Evolutionary conservation across 2,329 filamentous ascomycete genomes (phyloP).

Genomic region (Pseudogymnoascus sp.): DNA sequence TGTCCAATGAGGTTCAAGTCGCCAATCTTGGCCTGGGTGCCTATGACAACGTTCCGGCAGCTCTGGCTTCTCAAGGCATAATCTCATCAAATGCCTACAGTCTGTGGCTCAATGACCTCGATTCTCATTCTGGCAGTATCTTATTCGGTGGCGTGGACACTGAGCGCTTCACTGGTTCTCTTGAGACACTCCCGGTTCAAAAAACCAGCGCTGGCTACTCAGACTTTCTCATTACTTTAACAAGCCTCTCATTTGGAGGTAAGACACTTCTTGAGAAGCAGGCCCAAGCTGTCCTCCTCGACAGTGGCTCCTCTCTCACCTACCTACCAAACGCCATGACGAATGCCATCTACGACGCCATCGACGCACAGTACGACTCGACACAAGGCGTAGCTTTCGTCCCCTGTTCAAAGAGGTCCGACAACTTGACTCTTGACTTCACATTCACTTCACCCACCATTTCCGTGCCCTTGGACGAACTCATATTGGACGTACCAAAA

Average conservation of each 20-base stretch:
- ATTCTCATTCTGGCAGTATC: slow-evolving; percentile 55
- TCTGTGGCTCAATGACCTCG: slow-evolving; percentile 66
- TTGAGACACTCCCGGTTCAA: slow-evolving; percentile 61
- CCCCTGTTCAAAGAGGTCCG: slow-evolving; percentile 43
- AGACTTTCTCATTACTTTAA: slow-evolving; percentile 63
- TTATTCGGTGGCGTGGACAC: slow-evolving; percentile 69
- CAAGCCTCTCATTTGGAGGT: slow-evolving; percentile 41
- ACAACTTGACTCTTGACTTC: slow-evolving; percentile 40
- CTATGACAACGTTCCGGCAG: slow-evolving; percentile 62
- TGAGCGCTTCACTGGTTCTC: slow-evolving; percentile 50
- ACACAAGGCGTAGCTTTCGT: slow-evolving; percentile 50
- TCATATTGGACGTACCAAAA: slow-evolving; percentile 45
- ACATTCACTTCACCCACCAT: slow-evolving; percentile 47
- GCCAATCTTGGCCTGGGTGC: slow-evolving; percentile 42
- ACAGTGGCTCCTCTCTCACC: slow-evolving; percentile 59
- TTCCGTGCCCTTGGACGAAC: slow-evolving; percentile 47
- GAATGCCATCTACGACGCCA: slow-evolving; percentile 45
- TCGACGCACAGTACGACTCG: slow-evolving; percentile 51
- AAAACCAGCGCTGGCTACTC: slow-evolving; percentile 40
- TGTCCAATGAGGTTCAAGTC: slow-evolving; percentile 67
- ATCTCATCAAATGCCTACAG: slow-evolving; percentile 63
- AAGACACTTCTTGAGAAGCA: slow-evolving; percentile 37
- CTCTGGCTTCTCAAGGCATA: slow-evolving; percentile 49
- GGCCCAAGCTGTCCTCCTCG: slow-evolving; percentile 57
- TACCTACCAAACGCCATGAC: slow-evolving; percentile 53